phyloP scores from a whole-genome alignment of 495 filamentous ascomycete species.

The Achaetomiella virescens region DNA sequence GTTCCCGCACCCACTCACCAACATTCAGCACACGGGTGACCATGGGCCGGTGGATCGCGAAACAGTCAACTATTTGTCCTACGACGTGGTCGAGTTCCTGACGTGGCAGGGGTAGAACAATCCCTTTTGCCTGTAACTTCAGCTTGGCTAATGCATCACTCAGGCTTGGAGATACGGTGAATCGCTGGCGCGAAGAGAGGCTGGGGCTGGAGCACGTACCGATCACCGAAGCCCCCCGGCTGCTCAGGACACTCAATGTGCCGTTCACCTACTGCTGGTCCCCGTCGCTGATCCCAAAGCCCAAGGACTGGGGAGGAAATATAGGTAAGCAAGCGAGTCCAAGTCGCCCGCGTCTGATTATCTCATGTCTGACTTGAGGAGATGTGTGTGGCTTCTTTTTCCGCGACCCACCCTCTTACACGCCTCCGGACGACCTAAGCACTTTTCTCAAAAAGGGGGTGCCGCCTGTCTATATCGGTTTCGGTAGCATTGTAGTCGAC shows the following conservation, averaged over 20 bases:
- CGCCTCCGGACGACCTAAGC: constrained; percentile 46
- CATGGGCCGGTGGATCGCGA: constrained; percentile 44
- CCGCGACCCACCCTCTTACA: constrained; percentile 53
- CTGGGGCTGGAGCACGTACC: constrained; percentile 55
- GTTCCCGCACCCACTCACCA: constrained; percentile 66
- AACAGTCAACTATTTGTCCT: constrained; percentile 69
- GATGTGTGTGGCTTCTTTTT: constrained; percentile 57
- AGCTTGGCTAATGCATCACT: too few relatives aligned
- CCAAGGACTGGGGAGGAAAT: constrained; percentile 54
- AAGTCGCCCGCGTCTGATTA: too few relatives aligned
- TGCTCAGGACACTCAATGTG: constrained; percentile 51
- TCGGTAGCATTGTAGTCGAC: constrained; percentile 74
- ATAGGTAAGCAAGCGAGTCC: too few relatives aligned
- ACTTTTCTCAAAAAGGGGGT: constrained; percentile 52
- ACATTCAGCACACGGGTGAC: constrained; percentile 50
- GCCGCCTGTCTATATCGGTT: constrained; percentile 71
- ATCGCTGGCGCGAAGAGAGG: constrained; percentile 52
- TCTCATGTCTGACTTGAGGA: too few relatives aligned
- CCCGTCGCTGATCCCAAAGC: constrained; percentile 57
- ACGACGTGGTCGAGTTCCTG: constrained; percentile 62
- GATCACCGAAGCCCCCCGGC: constrained; percentile 55
- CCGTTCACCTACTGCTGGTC: constrained; percentile 61
- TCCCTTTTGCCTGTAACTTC: too few relatives aligned
- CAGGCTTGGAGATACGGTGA: constrained; percentile 54
- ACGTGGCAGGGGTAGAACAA: constrained; percentile 53